Evolutionary conservation across 306 rosid species (phyloP).

Genomic region (Spatholobus suberectus): DNA sequence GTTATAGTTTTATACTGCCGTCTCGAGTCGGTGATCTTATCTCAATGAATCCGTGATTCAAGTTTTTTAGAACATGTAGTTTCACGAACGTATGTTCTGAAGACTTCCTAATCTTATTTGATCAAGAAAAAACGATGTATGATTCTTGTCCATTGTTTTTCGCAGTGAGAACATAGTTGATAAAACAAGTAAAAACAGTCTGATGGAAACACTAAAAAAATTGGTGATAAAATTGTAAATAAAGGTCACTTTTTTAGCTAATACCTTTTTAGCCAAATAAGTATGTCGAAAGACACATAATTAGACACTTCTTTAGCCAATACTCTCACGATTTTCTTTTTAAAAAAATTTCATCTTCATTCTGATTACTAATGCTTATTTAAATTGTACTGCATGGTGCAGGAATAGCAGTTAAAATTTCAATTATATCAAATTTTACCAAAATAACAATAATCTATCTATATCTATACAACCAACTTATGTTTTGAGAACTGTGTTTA

Average conservation of each 20-base stretch:
- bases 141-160: not conserved
- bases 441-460: too few species aligned
- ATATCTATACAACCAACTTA: too few species aligned
- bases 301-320: too few species aligned
- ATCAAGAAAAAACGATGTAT: not conserved
- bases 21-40: not conserved
- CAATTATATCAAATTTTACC: too few species aligned
- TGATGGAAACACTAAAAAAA: not conserved
- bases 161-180: not conserved
- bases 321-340: too few species aligned
- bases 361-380: too few species aligned
- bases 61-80: not conserved
- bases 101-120: not conserved
- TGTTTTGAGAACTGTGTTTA: too few species aligned
- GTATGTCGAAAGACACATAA: too few species aligned
- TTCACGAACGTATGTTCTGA: not conserved
- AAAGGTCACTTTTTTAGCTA: too few species aligned
- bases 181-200: not conserved
- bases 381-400: too few species aligned
- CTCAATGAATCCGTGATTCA: not conserved
- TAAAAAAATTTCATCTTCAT: too few species aligned
- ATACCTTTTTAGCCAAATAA: not conserved
- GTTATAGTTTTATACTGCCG: not conserved
- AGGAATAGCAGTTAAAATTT: too few species aligned
- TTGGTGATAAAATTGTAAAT: not conserved